Base-by-base conservation (phyloP, 31 red algal genomes). In the Odonthalia washingtoniensis region DNA sequence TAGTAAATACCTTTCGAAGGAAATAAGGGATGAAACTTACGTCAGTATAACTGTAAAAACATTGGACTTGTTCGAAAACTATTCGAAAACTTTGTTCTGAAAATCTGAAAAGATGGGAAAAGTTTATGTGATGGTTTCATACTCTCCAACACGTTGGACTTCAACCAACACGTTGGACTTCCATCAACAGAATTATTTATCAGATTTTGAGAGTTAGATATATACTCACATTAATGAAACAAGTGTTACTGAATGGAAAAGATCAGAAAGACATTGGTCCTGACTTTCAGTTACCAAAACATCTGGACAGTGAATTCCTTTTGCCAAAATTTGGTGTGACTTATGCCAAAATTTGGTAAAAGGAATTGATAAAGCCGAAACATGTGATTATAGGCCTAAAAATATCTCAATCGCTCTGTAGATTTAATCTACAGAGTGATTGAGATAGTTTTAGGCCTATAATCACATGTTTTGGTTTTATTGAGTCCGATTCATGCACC, bases 21-120 rank as follows among this genome's bases (percentile, higher is more conserved):
- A 14, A 57, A 57, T 21, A 9, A 21, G 49, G 49, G 49, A 57
- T 57, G 40, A 6, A 5, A 26, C 64, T 38, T 3, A 6, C 30
- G 37, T 83, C 3, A 67, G 57, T 3, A 83, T 70, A n/a, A 70
- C 36, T 27, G 40, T 83, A 68, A 52, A 72, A 68, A 70, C 30
- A 30, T 34, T 30, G 80, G 65, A n/a, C 9, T 83, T 4, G 26
- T 70, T 5, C 30, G 80, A 72, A 83, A 83, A 3, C 21, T 40
- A 31, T 68, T 66, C n/a, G 65, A 83, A 26, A 46, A 35, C 4
- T 32, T 68, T 1, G 53, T 63, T 53, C n/a, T n/a, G n/a, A n/a
- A n/a, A n/a, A n/a, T 17, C 53, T 28, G 81, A 84, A 34, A 84
- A 72, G 42, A 40, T 73, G 41, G 35, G 45, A 18, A 2, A 60